Conservation (phyloP, 2,329 filamentous ascomycete genomes). For the Xylaria sp. region DNA sequence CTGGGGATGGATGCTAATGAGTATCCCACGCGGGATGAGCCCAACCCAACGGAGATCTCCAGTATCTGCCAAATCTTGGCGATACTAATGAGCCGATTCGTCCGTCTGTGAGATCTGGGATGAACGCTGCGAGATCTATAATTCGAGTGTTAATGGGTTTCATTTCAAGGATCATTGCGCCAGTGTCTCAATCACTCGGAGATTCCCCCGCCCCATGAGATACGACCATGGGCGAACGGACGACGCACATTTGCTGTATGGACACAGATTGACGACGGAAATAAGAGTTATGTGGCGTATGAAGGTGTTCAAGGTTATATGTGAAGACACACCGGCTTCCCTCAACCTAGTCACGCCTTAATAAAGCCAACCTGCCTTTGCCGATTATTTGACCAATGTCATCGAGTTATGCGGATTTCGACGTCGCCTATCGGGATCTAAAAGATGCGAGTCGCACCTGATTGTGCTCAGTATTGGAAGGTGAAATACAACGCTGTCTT, state of each 20-base stretch:
- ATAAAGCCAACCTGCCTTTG: constrained; percentile 2
- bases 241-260: not conserved
- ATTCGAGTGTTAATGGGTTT: constrained; percentile 1
- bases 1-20: not conserved
- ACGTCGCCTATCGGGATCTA: not conserved
- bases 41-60: not conserved
- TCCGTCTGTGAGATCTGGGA: not conserved
- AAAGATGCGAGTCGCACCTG: not conserved
- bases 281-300: not conserved
- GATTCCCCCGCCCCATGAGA: not conserved
- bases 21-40: not conserved
- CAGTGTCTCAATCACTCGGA: not conserved
- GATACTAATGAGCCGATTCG: constrained; percentile 8
- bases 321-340: not conserved
- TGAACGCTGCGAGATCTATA: constrained; percentile 13
- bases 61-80: constrained; percentile 1
- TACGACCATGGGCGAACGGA: not conserved
- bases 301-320: not conserved
- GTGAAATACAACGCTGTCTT: not conserved
- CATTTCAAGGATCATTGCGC: constrained; percentile 1
- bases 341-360: not conserved
- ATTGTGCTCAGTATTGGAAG: not conserved
- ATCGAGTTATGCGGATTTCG: not conserved
- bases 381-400: not conserved
- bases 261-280: not conserved